Evolutionary conservation across 148 eudicot species (phyloP), one percentile per base, ranked within the genome.

Genomic region (Arbutus unedo): DNA sequence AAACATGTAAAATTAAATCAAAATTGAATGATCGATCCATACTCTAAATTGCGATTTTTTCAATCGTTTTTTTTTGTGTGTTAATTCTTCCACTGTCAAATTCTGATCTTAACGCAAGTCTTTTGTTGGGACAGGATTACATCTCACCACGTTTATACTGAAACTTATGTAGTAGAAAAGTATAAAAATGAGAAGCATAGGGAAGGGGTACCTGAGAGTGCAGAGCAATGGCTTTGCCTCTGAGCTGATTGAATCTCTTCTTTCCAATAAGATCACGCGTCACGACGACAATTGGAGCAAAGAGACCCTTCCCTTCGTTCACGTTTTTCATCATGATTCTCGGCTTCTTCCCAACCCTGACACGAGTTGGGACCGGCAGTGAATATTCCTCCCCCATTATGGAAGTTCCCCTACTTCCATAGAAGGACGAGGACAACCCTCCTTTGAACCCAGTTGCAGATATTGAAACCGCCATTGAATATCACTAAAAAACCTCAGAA

Each of bases 141-240:
- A 21, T 21, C 38, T 62, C 9, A 3, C n/a, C n/a, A n/a, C n/a
- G 8, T 21, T 21, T 62, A 8, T 21, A 8, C 19, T 60, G 23
- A 60, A 7, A 5, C 59, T 60, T 13, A 9, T 9, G 41, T 23
- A 15, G 25, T 8, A 4, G 14, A n/a, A n/a, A n/a, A n/a, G n/a
- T n/a, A n/a, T n/a, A n/a, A n/a, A n/a, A n/a, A n/a, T n/a, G n/a
- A 49, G 31, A 9, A 15, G 19, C 9, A n/a, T 3, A 47, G 2
- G 16, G 3, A 4, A 14, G 9, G 31, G 43, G 11, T 90, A 93
- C 99, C 95, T 94, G 99, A 49, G 99, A 96, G 84, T 96, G 99
- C 67, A 96, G 88, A 82, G 99, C 98, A 73, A 96, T 96, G 8
- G 97, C 99, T 87, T 96, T 96, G 64, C 99, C 99, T 85, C 98